Evolutionary conservation across 176 grass and related monocot genomes (phyloP).

Genomic region (Metroxylon sagu): DNA sequence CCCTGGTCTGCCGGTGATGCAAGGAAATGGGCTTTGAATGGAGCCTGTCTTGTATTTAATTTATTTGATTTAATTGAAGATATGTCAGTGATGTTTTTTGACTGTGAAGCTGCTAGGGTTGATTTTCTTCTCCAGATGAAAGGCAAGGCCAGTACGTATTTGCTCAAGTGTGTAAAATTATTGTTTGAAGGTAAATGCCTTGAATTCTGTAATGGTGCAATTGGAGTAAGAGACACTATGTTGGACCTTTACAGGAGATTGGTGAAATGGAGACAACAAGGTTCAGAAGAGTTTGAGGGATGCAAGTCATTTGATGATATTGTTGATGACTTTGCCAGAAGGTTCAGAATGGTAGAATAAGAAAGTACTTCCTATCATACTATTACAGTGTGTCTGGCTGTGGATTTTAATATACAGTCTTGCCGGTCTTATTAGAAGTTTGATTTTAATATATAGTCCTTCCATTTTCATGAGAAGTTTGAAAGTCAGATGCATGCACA

Average conservation of each 20-base stretch:
- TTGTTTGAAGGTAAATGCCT: constrained; percentile 13
- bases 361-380: too few relatives aligned
- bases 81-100: constrained; percentile 52
- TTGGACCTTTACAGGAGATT: constrained; percentile 57
- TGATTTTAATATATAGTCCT: too few relatives aligned
- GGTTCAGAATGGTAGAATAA: too few relatives aligned
- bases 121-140: constrained; percentile 51
- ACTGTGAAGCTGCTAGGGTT: constrained; percentile 34
- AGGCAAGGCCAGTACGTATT: constrained; percentile 36
- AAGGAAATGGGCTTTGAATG: constrained; percentile 33
- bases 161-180: constrained; percentile 49
- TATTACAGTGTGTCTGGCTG: too few relatives aligned
- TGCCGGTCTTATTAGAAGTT: too few relatives aligned
- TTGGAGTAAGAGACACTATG: constrained; percentile 26
- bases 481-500: too few relatives aligned
- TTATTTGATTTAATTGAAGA: constrained; percentile 54
- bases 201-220: constrained; percentile 11
- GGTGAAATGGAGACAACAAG: constrained; percentile 42
- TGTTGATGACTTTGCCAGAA: background rate
- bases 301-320: constrained; percentile 49
- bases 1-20: constrained; percentile 12
- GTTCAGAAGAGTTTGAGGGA: constrained; percentile 23
- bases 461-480: too few relatives aligned
- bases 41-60: constrained; percentile 52
- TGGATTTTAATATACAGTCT: too few relatives aligned